Conservation (phyloP, 2,329 filamentous ascomycete species). For the Trichoderma oligosporum region DNA sequence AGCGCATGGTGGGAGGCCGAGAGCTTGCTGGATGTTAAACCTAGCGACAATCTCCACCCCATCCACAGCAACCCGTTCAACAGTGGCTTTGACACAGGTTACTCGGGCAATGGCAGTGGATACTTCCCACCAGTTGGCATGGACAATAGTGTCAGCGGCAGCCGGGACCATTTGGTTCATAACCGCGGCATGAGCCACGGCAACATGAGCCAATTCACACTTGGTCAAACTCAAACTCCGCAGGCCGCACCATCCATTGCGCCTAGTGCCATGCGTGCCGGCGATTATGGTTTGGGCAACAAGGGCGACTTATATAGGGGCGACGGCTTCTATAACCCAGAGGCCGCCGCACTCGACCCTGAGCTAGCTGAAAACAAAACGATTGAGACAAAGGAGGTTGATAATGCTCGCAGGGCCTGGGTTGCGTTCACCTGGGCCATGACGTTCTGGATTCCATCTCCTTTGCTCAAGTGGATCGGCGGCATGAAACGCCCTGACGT, state of each 20-base stretch:
- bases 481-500: conserved; percentile 98
- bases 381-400: conserved; percentile 65
- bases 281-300: conserved; percentile 83
- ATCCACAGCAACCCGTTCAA: conserved; percentile 46
- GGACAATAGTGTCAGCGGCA: conserved; percentile 60
- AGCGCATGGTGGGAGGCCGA: conserved; percentile 97
- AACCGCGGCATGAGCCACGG: conserved; percentile 55
- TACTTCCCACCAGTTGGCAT: conserved; percentile 66
- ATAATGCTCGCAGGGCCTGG: conserved; percentile 68
- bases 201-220: conserved; percentile 53
- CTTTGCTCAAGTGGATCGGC: conserved; percentile 72
- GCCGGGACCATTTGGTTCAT: conserved; percentile 68
- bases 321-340: conserved; percentile 69
- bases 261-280: conserved; percentile 56
- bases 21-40: conserved; percentile 87
- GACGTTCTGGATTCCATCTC: conserved; percentile 94
- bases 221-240: conserved; percentile 40
- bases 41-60: conserved; percentile 45
- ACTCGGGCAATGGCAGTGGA: conserved; percentile 62
- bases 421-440: conserved; percentile 76
- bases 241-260: conserved; percentile 56
- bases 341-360: conserved; percentile 64
- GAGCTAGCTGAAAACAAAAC: conserved; percentile 74
- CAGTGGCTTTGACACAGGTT: conserved; percentile 62
- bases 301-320: conserved; percentile 79